phyloP scores from a whole-genome alignment of 805 yeast species.

The Metschnikowia reukaufii region DNA sequence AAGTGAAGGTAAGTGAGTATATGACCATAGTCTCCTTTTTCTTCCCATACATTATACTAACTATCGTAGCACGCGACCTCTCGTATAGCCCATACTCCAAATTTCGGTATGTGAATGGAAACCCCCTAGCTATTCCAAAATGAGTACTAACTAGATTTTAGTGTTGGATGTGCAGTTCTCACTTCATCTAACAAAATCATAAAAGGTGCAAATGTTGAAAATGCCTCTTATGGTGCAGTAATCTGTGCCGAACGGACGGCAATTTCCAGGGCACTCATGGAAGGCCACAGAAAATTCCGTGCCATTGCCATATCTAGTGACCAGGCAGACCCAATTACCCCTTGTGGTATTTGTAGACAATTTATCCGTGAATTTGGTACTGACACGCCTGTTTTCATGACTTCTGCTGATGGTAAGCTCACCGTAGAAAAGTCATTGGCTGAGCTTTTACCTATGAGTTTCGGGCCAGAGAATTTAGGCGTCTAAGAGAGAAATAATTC shows the following conservation, averaged over 20 bases:
- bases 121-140: background rate
- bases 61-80: conserved; percentile 41
- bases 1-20: conserved; percentile 11
- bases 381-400: conserved; percentile 67
- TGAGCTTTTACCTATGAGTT: conserved; percentile 77
- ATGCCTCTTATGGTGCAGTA: conserved; percentile 78
- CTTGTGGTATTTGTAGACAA: conserved; percentile 96
- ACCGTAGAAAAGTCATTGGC: conserved; percentile 48
- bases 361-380: conserved; percentile 76
- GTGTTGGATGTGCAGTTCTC: conserved; percentile 77
- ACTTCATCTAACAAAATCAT: conserved; percentile 49
- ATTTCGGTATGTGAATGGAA: conserved; percentile 42
- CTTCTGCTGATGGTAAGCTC: conserved; percentile 49
- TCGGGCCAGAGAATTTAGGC: conserved; percentile 71
- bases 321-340: conserved; percentile 59
- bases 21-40: background rate
- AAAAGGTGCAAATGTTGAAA: conserved; percentile 87
- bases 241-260: conserved; percentile 45
- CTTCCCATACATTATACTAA: conserved; percentile 12
- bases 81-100: conserved; percentile 74
- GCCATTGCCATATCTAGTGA: conserved; percentile 73
- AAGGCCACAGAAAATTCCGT: conserved; percentile 43
- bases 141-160: background rate
- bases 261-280: conserved; percentile 32
- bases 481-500: background rate